Percentiles rank a stretch among this genome's conserved stretches.
phyloP scores from a whole-genome alignment of 805 yeast genomes.

The Hanseniaspora meyeri region DNA sequence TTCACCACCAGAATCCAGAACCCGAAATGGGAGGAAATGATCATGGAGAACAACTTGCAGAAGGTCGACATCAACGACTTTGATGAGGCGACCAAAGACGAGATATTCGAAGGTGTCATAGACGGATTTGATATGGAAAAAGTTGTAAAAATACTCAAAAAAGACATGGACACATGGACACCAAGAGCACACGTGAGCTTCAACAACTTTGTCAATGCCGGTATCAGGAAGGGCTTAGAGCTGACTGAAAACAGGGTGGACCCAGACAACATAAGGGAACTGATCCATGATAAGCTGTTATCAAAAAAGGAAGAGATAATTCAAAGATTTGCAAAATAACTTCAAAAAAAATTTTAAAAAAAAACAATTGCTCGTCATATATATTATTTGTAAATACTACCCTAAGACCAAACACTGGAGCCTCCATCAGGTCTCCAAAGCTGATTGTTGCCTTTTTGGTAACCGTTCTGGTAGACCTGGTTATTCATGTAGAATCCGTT shows the following conservation, averaged over 20 bases:
- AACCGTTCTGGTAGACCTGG: neutral
- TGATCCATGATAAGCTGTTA: neutral
- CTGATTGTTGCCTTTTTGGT: slow-evolving; percentile 4
- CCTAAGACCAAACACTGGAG: slow-evolving; percentile 27
- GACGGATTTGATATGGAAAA: slow-evolving; percentile 40
- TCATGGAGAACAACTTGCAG: slow-evolving; percentile 38
- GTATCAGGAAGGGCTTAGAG: slow-evolving; percentile 80
- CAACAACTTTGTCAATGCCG: slow-evolving; percentile 52
- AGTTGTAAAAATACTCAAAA: slow-evolving; percentile 17
- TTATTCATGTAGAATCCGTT: neutral
- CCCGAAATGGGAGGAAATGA: slow-evolving; percentile 21
- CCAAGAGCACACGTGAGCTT: slow-evolving; percentile 48
- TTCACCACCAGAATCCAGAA: neutral
- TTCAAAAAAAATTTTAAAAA: too few relatives aligned
- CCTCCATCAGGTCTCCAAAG: slow-evolving; percentile 26
- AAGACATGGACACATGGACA: slow-evolving; percentile 38
- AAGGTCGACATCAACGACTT: slow-evolving; percentile 47
- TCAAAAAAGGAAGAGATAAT: neutral
- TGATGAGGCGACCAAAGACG: neutral
- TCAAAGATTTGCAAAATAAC: neutral
- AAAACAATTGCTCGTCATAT: too few relatives aligned
- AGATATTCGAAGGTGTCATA: slow-evolving; percentile 34
- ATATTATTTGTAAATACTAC: too few relatives aligned
- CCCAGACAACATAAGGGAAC: slow-evolving; percentile 18
- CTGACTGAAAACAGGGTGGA: slow-evolving; percentile 49